A percentile compares a stretch with the other conserved stretches of the same genome.
Conservation (phyloP, 306 rosid genomes). For the Senna siamea region DNA sequence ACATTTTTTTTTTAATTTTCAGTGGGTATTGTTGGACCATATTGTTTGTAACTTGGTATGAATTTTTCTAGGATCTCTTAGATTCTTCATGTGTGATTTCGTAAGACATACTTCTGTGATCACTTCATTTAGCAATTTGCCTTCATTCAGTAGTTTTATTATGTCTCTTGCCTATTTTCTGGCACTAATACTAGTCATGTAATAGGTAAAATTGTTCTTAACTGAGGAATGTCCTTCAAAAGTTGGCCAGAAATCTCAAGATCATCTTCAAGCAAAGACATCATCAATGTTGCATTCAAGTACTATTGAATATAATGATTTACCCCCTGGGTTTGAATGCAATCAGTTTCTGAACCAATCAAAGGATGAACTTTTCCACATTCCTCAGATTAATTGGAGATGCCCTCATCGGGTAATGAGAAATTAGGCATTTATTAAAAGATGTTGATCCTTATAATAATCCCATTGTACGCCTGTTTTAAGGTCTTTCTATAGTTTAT, state of each 20-base stretch:
- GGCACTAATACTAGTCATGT: slow-evolving; percentile 26
- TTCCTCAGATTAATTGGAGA: slow-evolving; percentile 59
- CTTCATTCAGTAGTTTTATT: slow-evolving; percentile 14
- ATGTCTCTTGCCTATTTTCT: slow-evolving; percentile 6
- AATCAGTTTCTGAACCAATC: slow-evolving; percentile 36
- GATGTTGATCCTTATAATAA: background rate
- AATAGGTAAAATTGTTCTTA: slow-evolving; percentile 63
- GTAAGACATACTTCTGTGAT: slow-evolving; percentile 7
- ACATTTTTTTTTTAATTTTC: background rate
- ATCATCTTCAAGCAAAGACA: slow-evolving; percentile 54
- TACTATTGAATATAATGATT: slow-evolving; percentile 39
- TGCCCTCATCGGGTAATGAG: slow-evolving; percentile 65
- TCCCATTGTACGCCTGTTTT: background rate
- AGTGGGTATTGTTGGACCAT: background rate
- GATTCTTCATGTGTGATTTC: background rate
- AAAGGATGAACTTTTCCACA: slow-evolving; percentile 30
- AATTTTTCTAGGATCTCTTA: background rate
- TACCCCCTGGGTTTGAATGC: slow-evolving; percentile 79
- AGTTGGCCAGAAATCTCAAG: slow-evolving; percentile 51
- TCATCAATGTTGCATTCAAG: slow-evolving; percentile 46
- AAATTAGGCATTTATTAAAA: background rate
- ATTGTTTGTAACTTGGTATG: background rate
- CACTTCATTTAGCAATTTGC: background rate
- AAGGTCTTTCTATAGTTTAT: background rate
- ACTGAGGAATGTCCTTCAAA: slow-evolving; percentile 65